Evolutionary conservation across 148 eudicot species (phyloP), one percentile per base, ranked within the genome.

Genomic region (Nyssa sinensis): DNA sequence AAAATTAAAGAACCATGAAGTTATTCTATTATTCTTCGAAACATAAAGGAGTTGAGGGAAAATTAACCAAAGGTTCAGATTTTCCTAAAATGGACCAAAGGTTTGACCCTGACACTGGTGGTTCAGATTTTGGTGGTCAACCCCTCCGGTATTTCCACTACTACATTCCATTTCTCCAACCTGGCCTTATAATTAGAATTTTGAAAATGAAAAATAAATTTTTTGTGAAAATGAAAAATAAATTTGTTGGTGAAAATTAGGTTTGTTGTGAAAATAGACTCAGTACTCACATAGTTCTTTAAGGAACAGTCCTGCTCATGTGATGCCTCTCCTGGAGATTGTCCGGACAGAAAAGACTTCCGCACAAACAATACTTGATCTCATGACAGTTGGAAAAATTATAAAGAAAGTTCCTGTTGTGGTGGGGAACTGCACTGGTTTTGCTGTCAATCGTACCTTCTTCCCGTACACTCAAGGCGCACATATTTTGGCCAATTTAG

Each of bases 261-360:
- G n/a, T n/a, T n/a, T n/a, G n/a, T n/a, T n/a, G n/a, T n/a, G n/a
- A n/a, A n/a, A n/a, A n/a, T n/a, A n/a, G n/a, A n/a, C n/a, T n/a
- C n/a, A 21, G 64, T 49, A 62, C 78, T 77, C 21, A 64, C 34
- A 61, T 79, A 77, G 30, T 59, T 63, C 60, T 84, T 37, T 78
- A 71, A 67, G 79, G 80, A 33, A 81, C 96, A 94, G 98, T 74
- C 98, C 98, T 82, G 97, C 97, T 13, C 96, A 94, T 72, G 64
- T 92, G 68, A 92, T 92, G 98, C 98, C 97, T 64, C 92, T 94
- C 44, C 82, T 94, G 85, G 98, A 94, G 83, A 90, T 94, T 55
- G 94, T 92, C 21, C 88, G 94, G 74, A 89, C 98, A 17, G 85
- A 92, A 39, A 87, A 92, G 85, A 92, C 98, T 68, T 92, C 98